Base-by-base conservation (phyloP, 2,329 filamentous ascomycete genomes). In the Gaeumannomyces tritici region DNA sequence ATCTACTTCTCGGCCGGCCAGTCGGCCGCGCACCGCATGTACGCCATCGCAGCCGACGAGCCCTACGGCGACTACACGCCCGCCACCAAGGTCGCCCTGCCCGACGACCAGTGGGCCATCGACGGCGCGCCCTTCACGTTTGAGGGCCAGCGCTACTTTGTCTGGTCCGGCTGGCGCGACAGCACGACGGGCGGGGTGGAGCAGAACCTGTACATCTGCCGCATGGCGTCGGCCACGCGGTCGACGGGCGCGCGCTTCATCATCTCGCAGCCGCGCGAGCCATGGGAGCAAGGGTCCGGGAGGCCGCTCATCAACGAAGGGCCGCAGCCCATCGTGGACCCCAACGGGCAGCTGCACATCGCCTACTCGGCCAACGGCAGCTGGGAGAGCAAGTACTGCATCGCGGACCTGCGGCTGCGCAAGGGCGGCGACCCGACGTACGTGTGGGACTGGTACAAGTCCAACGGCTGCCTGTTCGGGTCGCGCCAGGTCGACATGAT, bases 371-470 rank as follows among this genome's bases (percentile, higher is more conserved):
- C 68, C 56, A 69, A 70, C 61, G 68, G 68, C 54, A 70, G 68
- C 63, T 70, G 68, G 68, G 61, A 55, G 60, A 62, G 57, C 57
- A 66, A 61, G 51, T 70, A 70, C 62, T 70, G 68, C 61, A 63
- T 70, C 2, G 68, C 66, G 0, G 68, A 70, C 63, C 64, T 70
- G 3, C 68, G 68, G 0, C 65, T 70, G 1, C 64, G 64, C 21
- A 68, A 66, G 60, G 67, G 67, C 18, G 68, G 68, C 15, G 63
- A 70, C 61, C 68, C 68, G 12, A 67, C 68, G 0, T 65, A 69
- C 58, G 66, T 68, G 1, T 69, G 68, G 68, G 68, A 70, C 59
- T 70, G 68, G 68, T 68, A 69, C 59, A 70, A 70, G 66, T 69
- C 68, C 3, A 69, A 69, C 42, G 68, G 68, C 33, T 70, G 68